Evolutionary conservation across 1,284 basidiomycete genomes (phyloP).

Genomic region (Termitomyces sp.): DNA sequence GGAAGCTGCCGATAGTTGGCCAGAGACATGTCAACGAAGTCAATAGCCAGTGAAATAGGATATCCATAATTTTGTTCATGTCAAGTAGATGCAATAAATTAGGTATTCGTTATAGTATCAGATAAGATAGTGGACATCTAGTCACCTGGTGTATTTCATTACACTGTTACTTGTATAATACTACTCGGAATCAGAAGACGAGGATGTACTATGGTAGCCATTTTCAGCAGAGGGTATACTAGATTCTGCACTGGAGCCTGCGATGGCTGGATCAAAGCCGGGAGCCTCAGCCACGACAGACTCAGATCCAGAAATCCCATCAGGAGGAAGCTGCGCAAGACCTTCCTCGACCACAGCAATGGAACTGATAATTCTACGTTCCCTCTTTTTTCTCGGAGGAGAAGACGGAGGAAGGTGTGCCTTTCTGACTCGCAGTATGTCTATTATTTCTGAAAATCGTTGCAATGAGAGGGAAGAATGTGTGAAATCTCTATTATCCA

Average conservation of each 20-base stretch:
- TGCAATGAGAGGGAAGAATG: slow-evolving; percentile 4
- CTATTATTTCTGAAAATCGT: slow-evolving; percentile 61
- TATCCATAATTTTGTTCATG: too few species aligned
- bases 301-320: not conserved
- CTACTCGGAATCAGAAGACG: slow-evolving; percentile 14
- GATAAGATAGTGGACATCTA: not conserved
- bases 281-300: not conserved
- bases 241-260: slow-evolving; percentile 23
- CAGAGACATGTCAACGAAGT: not conserved
- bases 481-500: not conserved
- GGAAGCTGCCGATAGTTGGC: not conserved
- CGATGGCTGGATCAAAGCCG: slow-evolving; percentile 11
- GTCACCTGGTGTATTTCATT: not conserved
- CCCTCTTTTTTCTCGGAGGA: slow-evolving; percentile 32
- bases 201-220: slow-evolving; percentile 6
- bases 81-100: too few species aligned
- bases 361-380: slow-evolving; percentile 49
- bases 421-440: slow-evolving; percentile 69
- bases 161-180: not conserved
- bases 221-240: slow-evolving; percentile 11
- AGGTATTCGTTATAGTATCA: not conserved
- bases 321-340: slow-evolving; percentile 12
- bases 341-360: slow-evolving; percentile 37
- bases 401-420: slow-evolving; percentile 42
- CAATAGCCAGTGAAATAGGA: not conserved